These are phyloP conservation scores for Aspergillus clavatus DNA, from an alignment of 2,329 filamentous ascomycete species.

Conservation along the genomic window DNA sequence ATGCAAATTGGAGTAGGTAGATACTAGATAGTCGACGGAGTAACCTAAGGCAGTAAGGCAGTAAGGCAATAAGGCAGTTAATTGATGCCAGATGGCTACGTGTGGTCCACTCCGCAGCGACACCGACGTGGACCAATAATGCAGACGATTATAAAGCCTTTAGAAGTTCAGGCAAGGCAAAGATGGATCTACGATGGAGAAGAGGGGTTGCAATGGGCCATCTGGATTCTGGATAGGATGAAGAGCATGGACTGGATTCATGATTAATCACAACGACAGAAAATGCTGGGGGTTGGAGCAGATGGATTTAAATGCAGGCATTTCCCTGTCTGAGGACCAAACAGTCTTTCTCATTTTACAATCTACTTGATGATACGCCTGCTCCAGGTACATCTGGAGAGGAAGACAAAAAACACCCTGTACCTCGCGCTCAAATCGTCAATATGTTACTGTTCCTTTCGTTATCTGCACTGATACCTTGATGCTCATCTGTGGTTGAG, in stretches of 20 bases:
- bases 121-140: conserved; percentile 23
- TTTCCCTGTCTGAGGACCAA: background rate
- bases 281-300: background rate
- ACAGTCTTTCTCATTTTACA: background rate
- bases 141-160: background rate
- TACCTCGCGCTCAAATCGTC: no score
- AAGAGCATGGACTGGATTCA: background rate
- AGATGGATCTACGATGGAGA: background rate
- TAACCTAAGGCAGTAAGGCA: background rate
- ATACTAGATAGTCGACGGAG: background rate
- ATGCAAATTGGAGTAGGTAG: no score
- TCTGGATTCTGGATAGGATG: background rate
- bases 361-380: background rate
- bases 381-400: no score
- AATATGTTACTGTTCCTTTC: no score
- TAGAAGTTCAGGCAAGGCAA: conserved; percentile 1
- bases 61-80: background rate
- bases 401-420: no score
- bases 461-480: no score
- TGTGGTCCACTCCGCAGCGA: conserved; percentile 9
- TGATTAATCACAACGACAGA: background rate
- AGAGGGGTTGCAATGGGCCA: conserved; percentile 3
- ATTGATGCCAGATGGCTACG: conserved; percentile 4
- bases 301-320: background rate
- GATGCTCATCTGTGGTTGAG: no score